phyloP scores from a whole-genome alignment of 1,284 basidiomycete species.

The Singerocomus inundabilis region DNA sequence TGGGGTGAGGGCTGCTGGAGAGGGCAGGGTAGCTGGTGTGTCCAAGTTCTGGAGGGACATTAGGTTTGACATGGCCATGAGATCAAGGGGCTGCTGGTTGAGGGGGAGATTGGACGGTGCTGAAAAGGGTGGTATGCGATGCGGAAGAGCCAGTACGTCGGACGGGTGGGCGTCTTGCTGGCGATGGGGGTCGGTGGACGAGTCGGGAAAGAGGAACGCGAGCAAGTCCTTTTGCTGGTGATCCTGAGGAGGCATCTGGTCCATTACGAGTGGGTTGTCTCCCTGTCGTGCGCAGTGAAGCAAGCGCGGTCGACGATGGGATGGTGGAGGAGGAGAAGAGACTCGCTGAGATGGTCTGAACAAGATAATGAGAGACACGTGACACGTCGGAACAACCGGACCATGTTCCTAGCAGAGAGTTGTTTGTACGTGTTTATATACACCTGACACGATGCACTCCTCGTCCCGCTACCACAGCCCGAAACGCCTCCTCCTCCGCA shows the following conservation, averaged over 20 bases:
- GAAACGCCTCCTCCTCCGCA: constrained; percentile 58
- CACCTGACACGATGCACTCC: neutral
- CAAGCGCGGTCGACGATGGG: neutral
- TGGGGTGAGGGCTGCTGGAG: constrained; percentile 32
- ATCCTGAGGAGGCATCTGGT: constrained; percentile 31
- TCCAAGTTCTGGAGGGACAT: constrained; percentile 45
- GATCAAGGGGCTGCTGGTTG: constrained; percentile 40
- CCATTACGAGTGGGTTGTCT: constrained; percentile 16
- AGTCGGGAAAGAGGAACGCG: constrained; percentile 41
- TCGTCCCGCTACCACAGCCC: constrained; percentile 49
- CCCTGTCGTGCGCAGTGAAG: neutral
- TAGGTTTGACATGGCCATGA: constrained; percentile 45
- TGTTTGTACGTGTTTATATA: constrained; percentile 17
- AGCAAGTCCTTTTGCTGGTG: constrained; percentile 44
- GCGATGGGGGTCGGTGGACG: constrained; percentile 24
- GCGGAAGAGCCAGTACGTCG: constrained; percentile 13
- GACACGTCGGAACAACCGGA: neutral
- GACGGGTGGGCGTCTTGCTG: constrained; percentile 21
- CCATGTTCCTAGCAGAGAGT: too few relatives aligned
- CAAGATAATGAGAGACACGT: constrained; percentile 3
- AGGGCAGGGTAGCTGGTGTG: constrained; percentile 11
- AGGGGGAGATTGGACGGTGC: constrained; percentile 17
- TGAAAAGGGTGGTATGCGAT: constrained; percentile 12
- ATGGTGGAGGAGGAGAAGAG: constrained; percentile 7
- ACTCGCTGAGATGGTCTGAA: too few relatives aligned